phyloP scores from a whole-genome alignment of 1,139 yeast species.

The Protomyces inundatus region DNA sequence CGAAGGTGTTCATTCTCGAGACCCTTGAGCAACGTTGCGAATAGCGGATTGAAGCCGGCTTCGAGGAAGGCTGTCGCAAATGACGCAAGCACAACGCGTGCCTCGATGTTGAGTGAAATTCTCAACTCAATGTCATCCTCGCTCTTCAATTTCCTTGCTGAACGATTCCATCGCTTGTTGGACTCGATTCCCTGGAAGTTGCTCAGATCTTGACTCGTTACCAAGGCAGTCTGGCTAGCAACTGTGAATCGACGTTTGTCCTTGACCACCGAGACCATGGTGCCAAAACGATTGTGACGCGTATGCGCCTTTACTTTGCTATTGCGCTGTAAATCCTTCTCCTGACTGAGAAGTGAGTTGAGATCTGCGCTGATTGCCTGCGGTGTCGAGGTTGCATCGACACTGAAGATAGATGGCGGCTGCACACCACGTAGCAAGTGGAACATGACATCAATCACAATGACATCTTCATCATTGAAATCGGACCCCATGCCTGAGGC shows the following conservation, averaged over 20 bases:
- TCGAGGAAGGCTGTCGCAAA: constrained; percentile 61
- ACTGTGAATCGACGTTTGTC: constrained; percentile 58
- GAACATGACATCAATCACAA: constrained; percentile 65
- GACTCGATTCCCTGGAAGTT: constrained; percentile 47
- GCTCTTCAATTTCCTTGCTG: constrained; percentile 10
- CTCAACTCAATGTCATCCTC: constrained; percentile 34
- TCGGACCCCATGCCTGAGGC: constrained; percentile 60
- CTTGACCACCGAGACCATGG: constrained; percentile 65
- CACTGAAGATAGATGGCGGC: constrained; percentile 38
- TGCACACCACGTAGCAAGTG: constrained; percentile 56
- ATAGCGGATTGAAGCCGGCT: constrained; percentile 67
- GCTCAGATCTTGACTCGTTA: constrained; percentile 1
- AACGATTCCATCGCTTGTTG: constrained; percentile 59
- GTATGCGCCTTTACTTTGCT: constrained; percentile 38
- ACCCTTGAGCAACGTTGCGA: constrained; percentile 50
- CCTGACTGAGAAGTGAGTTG: constrained; percentile 53
- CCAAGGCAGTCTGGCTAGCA: constrained; percentile 53
- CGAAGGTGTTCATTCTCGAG: constrained; percentile 46
- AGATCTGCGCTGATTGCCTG: constrained; percentile 37
- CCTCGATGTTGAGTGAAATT: constrained; percentile 38
- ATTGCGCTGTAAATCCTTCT: constrained; percentile 48
- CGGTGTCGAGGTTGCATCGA: not conserved
- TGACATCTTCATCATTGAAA: constrained; percentile 59
- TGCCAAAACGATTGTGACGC: constrained; percentile 88
- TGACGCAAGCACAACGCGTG: constrained; percentile 41